Conservation (phyloP, 495 filamentous ascomycete species). For the Ascodesmis nigricans region DNA sequence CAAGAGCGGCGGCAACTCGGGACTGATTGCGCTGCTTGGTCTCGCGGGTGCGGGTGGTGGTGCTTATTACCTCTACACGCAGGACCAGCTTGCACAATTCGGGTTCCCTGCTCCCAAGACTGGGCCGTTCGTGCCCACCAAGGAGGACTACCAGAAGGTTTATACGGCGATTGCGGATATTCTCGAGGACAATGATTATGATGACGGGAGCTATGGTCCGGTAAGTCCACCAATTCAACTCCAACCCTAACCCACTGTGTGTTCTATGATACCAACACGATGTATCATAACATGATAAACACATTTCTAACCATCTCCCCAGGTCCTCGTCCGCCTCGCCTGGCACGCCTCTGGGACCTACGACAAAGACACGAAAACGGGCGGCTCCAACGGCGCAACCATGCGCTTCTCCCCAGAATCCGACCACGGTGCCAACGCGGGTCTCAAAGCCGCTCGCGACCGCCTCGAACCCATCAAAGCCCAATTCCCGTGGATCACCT, state of each 20-base stretch:
- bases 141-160: constrained; percentile 86
- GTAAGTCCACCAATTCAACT: constrained; percentile 38
- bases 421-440: constrained; percentile 86
- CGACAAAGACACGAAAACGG: constrained; percentile 70
- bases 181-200: constrained; percentile 80
- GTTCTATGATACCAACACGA: constrained; percentile 57
- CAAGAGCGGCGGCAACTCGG: constrained; percentile 29
- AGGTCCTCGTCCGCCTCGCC: constrained; percentile 55
- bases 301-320: constrained; percentile 27
- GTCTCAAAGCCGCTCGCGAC: constrained; percentile 68
- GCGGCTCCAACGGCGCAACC: constrained; percentile 88
- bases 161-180: constrained; percentile 67
- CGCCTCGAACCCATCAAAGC: constrained; percentile 80
- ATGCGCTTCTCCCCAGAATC: constrained; percentile 91
- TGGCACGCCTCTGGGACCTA: constrained; percentile 82
- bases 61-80: constrained; percentile 47
- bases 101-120: constrained; percentile 26
- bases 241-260: constrained; percentile 78
- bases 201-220: constrained; percentile 89
- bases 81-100: constrained; percentile 28
- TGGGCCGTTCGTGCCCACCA: constrained; percentile 45
- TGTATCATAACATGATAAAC: no score
- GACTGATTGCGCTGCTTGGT: constrained; percentile 33
- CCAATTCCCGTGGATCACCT: constrained; percentile 83
- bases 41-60: constrained; percentile 41